These are phyloP conservation scores for Fraxinus baroniana DNA, from an alignment of 305 asterid genomes.

Conservation along the genomic window DNA sequence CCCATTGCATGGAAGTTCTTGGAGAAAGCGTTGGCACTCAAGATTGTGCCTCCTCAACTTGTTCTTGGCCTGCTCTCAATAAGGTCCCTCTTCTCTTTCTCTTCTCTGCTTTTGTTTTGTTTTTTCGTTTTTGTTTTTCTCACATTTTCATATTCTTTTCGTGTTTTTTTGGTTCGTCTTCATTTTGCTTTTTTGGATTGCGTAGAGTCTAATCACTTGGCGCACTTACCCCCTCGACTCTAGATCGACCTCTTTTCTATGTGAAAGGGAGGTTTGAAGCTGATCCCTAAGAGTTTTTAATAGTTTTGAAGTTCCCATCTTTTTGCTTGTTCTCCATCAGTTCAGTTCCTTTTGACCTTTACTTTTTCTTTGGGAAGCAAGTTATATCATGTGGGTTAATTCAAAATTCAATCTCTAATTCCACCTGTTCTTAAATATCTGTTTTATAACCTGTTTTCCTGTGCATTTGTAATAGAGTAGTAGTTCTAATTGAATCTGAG, in stretches of 20 bases:
- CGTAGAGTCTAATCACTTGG: background rate
- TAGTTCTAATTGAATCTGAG: background rate
- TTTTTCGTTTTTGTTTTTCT: background rate
- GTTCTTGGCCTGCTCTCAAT: constrained; percentile 77
- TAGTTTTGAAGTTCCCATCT: background rate
- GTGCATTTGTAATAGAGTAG: background rate
- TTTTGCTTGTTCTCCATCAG: background rate
- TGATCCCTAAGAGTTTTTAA: background rate
- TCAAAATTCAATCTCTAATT: constrained; percentile 1
- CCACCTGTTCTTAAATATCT: constrained; percentile 18
- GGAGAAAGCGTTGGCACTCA: constrained; percentile 75
- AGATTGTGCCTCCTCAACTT: constrained; percentile 75
- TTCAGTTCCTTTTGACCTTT: background rate
- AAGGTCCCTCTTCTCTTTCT: constrained; percentile 43
- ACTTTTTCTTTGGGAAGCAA: background rate
- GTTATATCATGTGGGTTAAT: constrained; percentile 15
- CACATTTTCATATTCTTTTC: background rate
- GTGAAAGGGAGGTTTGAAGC: background rate
- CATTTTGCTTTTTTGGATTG: background rate
- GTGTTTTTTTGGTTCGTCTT: background rate
- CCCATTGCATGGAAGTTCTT: constrained; percentile 88
- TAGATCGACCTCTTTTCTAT: background rate
- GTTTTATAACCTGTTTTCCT: background rate
- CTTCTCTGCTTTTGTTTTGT: background rate
- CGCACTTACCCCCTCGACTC: background rate